Base-by-base conservation (phyloP, 2,329 filamentous ascomycete species). In the Botrytis pseudocinerea region DNA sequence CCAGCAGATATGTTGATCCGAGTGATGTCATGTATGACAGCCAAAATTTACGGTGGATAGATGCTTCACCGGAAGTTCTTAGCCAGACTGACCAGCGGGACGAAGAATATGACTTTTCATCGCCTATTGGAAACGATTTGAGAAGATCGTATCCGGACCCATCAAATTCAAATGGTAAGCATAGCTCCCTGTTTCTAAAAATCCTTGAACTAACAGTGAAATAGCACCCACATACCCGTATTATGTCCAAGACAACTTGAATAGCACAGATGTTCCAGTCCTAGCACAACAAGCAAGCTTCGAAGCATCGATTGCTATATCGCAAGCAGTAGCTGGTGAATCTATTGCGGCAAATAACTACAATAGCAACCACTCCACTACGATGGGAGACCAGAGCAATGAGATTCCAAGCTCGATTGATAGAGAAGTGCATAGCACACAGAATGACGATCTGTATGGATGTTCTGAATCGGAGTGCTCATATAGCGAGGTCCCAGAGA, bases 331-430 rank as follows among this genome's bases (percentile, higher is more conserved):
- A 51, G 4, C 22, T n/a, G 22, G 4, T 51, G 10, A n/a, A n/a
- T 14, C 10, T n/a, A 14, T 25, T 0, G 0, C 22, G 10, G 48
- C 2, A 4, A 51, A 51, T n/a, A 51, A 51, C 48, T n/a, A 14
- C 0, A n/a, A 14, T 51, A 25, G 12, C 1, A 25, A 25, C 48
- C 22, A 14, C 4, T 0, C 1, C 10, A 51, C 10, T 1, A n/a
- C 10, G 22, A n/a, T 6, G 1, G 48, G 4, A 25, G 22, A n/a
- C 9, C 22, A 51, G n/a, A 51, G 10, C 48, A 4, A 12, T 5
- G 1, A 1, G 22, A 51, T 10, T 12, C 48, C 12, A 8, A 14
- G 9, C 4, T 28, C n/a, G 25, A 28, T 8, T 4, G 16, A 38
- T 25, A 42, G 12, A 62, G n/a, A 18, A 22, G 14, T 25, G 16